Conservation (phyloP, 2,329 filamentous ascomycete species). For the Beauveria sp. region DNA sequence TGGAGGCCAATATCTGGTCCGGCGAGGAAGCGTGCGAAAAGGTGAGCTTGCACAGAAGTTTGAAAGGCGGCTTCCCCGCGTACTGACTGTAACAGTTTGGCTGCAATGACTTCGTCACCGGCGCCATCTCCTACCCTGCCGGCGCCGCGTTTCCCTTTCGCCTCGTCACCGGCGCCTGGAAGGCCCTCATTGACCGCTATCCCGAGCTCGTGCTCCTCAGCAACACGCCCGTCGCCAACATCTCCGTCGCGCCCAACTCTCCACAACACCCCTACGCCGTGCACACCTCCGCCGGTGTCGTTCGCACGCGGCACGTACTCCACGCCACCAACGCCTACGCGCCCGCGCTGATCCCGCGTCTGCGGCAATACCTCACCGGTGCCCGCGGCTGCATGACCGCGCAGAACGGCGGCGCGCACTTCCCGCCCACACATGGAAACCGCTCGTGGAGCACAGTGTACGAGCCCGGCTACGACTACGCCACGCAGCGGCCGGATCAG, state of each 20-base stretch:
- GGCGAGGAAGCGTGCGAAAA: slow-evolving; percentile 25
- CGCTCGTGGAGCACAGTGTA: slow-evolving; percentile 46
- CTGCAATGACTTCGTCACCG: slow-evolving; percentile 26
- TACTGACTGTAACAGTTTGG: slow-evolving; percentile 23
- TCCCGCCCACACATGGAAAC: slow-evolving; percentile 24
- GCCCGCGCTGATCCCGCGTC: slow-evolving; percentile 40
- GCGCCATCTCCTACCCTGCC: slow-evolving; percentile 37
- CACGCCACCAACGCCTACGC: slow-evolving; percentile 52
- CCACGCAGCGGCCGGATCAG: slow-evolving; percentile 36
- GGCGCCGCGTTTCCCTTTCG: slow-evolving; percentile 45
- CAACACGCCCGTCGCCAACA: slow-evolving; percentile 25
- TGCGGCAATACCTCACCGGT: slow-evolving; percentile 38
- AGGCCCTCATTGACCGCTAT: slow-evolving; percentile 29
- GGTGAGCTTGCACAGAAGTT: slow-evolving; percentile 14
- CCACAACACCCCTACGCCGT: slow-evolving; percentile 31
- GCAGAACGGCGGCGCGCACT: slow-evolving; percentile 32
- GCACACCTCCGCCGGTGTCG: slow-evolving; percentile 34
- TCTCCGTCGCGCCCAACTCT: background rate
- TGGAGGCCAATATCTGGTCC: slow-evolving; percentile 27
- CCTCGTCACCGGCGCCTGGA: slow-evolving; percentile 39
- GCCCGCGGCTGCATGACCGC: slow-evolving; percentile 43
- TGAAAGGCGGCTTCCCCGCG: background rate
- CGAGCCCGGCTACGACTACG: slow-evolving; percentile 41
- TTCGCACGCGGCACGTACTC: slow-evolving; percentile 42
- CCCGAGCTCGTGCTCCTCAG: slow-evolving; percentile 30